Percentiles rank a stretch among this genome's conserved stretches.
Conservation (phyloP, 2,329 filamentous ascomycete species). For the Colletotrichum sublineola region DNA sequence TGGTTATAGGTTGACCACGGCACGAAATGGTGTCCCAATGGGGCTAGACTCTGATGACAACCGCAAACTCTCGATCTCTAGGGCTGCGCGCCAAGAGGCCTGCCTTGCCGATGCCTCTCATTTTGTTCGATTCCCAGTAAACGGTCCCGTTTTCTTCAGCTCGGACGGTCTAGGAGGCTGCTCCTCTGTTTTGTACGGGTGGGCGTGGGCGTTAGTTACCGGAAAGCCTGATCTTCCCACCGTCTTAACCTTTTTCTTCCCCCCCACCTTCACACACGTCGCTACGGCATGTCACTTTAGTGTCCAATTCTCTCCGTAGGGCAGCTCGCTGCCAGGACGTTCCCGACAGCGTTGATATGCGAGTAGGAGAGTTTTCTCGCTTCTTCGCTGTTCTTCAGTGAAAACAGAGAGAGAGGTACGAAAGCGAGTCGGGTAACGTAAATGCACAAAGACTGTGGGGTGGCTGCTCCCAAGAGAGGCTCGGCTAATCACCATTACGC, state of each 20-base stretch:
- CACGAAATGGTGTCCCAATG: constrained; percentile 14
- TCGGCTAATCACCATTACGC: constrained; percentile 13
- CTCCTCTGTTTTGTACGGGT: background rate
- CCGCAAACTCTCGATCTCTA: constrained; percentile 38
- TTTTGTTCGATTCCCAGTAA: constrained; percentile 15
- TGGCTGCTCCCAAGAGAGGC: background rate
- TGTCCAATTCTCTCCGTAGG: background rate
- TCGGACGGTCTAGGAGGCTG: background rate
- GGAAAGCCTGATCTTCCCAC: constrained; percentile 23
- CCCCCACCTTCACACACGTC: background rate
- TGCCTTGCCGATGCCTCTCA: constrained; percentile 16
- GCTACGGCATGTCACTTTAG: background rate
- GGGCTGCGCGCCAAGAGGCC: constrained; percentile 8
- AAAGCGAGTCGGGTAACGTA: too few species aligned
- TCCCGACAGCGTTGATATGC: constrained; percentile 1
- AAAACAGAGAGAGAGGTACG: background rate
- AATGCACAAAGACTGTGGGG: background rate
- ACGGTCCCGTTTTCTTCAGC: constrained; percentile 33
- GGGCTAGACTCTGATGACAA: constrained; percentile 30
- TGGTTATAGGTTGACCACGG: background rate
- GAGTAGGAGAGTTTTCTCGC: constrained; percentile 8
- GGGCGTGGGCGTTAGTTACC: background rate
- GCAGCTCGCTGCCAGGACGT: background rate
- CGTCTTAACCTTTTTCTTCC: constrained; percentile 22
- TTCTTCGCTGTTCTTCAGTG: constrained; percentile 16